Base-by-base conservation (phyloP, 768 basidiomycete genomes). In the Rhodosporidiobolus sp. region DNA sequence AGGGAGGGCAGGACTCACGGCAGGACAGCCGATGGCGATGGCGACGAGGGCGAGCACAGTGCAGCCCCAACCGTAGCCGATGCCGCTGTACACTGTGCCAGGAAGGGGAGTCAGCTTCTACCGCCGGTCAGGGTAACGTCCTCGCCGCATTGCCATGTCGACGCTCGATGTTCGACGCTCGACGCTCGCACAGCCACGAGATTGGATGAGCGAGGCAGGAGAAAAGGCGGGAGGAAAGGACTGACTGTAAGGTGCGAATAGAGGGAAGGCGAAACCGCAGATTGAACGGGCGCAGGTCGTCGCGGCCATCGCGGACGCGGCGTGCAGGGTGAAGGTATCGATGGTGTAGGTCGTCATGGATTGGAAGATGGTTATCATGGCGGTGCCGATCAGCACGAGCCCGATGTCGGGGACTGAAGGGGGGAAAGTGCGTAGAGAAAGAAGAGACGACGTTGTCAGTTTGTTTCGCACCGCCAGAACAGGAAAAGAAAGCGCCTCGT, bases 261-360 rank as follows among this genome's bases (percentile, higher is more conserved):
- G 81, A 4, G 90, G 90, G 78, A 92, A 90, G 1, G 85, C 87
- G 64, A 90, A 91, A 0, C 90, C 90, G 1, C 86, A 86, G 0
- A 90, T 65, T 0, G 88, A 86, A 34, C 90, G 86, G 22, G 90
- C 78, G 78, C 80, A 88, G 0, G 87, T 81, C 28, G 86, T 86
- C 0, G 89, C 88, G 0, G 89, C 89, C 17, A 91, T 81, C 5
- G 89, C 88, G 12, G 78, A 79, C 0, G 82, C 82, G 10, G 81
- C 79, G 60, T 77, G 74, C 16, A 79, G 62, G 17, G 77, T 86
- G 65, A 68, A 80, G 2, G 60, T 69, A 63, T 72, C 75, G 69
- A 91, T 84, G 58, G 90, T 80, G 61, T 90, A 91, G 1, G 86
- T 86, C 74, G 88, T 87, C 14, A 88, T 86, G 28, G 72, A 66